Evolutionary conservation across 2,329 filamentous ascomycete genomes (phyloP).

Genomic region (Zopfia rhizophila): DNA sequence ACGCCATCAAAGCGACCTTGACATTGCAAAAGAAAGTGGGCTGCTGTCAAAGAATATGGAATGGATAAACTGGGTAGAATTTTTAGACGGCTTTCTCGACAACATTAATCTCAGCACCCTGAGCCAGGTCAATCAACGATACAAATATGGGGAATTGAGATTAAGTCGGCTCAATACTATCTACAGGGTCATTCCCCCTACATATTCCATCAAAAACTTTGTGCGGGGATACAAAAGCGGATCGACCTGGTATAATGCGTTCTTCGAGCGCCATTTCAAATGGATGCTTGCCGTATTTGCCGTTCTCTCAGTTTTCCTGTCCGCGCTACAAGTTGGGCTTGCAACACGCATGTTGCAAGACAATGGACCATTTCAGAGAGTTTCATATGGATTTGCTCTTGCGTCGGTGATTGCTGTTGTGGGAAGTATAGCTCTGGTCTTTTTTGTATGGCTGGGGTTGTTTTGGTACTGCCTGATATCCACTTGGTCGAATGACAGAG

Average conservation of each 20-base stretch:
- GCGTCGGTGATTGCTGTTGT: slow-evolving; percentile 12
- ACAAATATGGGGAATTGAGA: slow-evolving; percentile 57
- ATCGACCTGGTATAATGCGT: slow-evolving; percentile 22
- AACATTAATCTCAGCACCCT: slow-evolving; percentile 15
- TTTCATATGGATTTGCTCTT: slow-evolving; percentile 23
- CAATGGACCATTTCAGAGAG: slow-evolving; percentile 14
- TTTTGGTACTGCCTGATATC: slow-evolving; percentile 18
- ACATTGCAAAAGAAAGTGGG: slow-evolving; percentile 20
- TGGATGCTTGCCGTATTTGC: slow-evolving; percentile 26
- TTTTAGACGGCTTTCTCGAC: slow-evolving; percentile 19
- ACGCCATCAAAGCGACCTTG: slow-evolving; percentile 19
- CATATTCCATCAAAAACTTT: slow-evolving; percentile 13
- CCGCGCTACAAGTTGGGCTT: slow-evolving; percentile 28
- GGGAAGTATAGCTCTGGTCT: slow-evolving; percentile 1
- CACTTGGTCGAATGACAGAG: slow-evolving; percentile 10
- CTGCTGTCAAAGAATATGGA: slow-evolving; percentile 21
- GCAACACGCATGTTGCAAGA: slow-evolving; percentile 18
- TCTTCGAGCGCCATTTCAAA: slow-evolving; percentile 22
- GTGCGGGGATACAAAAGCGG: slow-evolving; percentile 16
- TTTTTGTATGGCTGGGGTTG: slow-evolving; percentile 17
- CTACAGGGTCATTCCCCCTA: slow-evolving; percentile 13
- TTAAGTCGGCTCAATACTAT: slow-evolving; percentile 53
- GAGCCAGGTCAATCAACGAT: slow-evolving; percentile 47
- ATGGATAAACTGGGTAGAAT: slow-evolving; percentile 24
- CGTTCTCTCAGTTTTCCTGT: slow-evolving; percentile 19